phyloP scores from a whole-genome alignment of 306 rosid species.

The Styphnolobium japonicum region DNA sequence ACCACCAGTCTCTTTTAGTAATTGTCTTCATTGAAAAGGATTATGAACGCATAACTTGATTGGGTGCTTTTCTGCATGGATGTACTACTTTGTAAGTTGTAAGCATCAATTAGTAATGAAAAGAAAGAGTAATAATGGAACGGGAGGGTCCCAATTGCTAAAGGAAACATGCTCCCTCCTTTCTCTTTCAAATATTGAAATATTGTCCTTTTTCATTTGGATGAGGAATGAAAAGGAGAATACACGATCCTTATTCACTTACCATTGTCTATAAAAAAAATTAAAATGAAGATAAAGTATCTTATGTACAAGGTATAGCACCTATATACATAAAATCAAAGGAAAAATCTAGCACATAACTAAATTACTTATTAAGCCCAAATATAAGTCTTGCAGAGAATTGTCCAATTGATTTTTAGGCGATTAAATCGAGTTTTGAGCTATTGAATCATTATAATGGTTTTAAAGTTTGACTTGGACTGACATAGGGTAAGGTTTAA shows the following conservation, averaged over 20 bases:
- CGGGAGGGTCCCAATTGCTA: not conserved
- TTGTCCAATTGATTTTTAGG: too few relatives aligned
- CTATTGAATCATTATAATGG: too few relatives aligned
- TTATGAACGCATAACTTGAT: not conserved
- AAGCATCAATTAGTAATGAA: not conserved
- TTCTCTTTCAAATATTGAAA: constrained; percentile 27
- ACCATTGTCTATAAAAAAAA: not conserved
- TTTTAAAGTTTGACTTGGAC: too few relatives aligned
- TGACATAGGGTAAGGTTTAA: too few relatives aligned
- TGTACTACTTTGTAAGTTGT: not conserved
- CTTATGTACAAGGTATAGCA: not conserved
- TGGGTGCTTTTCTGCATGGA: not conserved
- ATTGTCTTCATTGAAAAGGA: constrained; percentile 11
- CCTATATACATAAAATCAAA: too few relatives aligned
- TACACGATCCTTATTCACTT: not conserved
- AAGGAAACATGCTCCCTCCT: constrained; percentile 21
- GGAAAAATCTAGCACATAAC: too few relatives aligned
- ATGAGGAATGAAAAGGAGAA: not conserved
- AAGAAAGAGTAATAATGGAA: not conserved
- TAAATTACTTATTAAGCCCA: too few relatives aligned
- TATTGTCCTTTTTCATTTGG: constrained; percentile 23
- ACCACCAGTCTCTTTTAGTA: not conserved
- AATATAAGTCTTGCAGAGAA: too few relatives aligned
- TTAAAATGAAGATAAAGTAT: not conserved
- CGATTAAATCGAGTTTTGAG: too few relatives aligned